Conservation (phyloP, 1,284 basidiomycete species). For the Rhodotorula sp. region DNA sequence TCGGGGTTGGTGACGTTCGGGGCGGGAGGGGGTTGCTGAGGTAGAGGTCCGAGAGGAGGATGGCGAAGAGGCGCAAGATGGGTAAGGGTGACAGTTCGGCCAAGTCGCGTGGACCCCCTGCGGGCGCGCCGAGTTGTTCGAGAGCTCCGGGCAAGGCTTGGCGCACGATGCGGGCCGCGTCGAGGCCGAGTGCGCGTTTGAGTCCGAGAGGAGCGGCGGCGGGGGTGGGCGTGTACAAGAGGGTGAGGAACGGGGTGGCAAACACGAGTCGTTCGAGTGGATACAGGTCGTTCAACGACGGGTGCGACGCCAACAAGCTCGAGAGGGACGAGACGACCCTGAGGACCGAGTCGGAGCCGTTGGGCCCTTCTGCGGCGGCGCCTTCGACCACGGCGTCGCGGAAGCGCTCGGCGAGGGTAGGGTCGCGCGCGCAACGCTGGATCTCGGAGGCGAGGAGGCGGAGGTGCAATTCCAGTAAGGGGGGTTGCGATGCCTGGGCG, state of each 20-base stretch:
- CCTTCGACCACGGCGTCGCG: slow-evolving; percentile 79
- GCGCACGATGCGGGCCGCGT: slow-evolving; percentile 34
- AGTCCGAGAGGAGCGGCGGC: slow-evolving; percentile 4
- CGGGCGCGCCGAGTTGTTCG: slow-evolving; percentile 37
- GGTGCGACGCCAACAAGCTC: slow-evolving; percentile 67
- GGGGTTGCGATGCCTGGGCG: slow-evolving; percentile 22
- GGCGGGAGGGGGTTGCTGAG: slow-evolving; percentile 34
- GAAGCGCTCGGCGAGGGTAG: slow-evolving; percentile 78
- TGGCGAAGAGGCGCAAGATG: slow-evolving; percentile 71
- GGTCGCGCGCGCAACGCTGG: slow-evolving; percentile 78
- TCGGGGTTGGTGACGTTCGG: slow-evolving; percentile 30
- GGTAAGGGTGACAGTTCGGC: slow-evolving; percentile 71
- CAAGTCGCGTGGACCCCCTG: slow-evolving; percentile 64
- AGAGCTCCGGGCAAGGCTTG: slow-evolving; percentile 20
- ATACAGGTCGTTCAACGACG: slow-evolving; percentile 69
- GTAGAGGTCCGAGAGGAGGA: slow-evolving; percentile 63
- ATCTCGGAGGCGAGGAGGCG: slow-evolving; percentile 80
- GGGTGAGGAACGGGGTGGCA: slow-evolving; percentile 67
- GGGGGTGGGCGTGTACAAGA: slow-evolving; percentile 48
- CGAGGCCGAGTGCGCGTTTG: slow-evolving; percentile 35
- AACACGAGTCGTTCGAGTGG: slow-evolving; percentile 76
- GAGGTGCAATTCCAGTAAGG: slow-evolving; percentile 64
- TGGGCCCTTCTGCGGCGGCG: slow-evolving; percentile 59
- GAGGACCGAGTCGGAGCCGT: slow-evolving; percentile 24
- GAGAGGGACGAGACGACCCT: slow-evolving; percentile 67